Evolutionary conservation across 495 filamentous ascomycete genomes (phyloP), one percentile per base, ranked within the genome.

Genomic region (Geoglossum glabrum): DNA sequence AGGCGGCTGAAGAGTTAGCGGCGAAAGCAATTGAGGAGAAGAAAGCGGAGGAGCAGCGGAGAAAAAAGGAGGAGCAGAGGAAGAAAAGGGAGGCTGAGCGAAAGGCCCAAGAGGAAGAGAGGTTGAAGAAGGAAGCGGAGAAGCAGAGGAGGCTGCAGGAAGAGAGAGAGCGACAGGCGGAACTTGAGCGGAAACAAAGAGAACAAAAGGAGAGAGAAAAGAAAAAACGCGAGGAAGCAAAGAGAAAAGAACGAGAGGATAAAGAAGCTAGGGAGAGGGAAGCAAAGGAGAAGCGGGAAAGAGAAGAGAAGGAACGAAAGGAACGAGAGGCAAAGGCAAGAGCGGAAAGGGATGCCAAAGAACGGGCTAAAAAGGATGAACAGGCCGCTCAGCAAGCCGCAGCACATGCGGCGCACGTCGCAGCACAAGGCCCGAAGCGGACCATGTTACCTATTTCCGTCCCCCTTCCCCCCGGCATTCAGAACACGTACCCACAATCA

Each of bases 41-140:
- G 67, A 88, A 84, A 61, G 72, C 76, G 6, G 88, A 95, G 63
- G 89, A 95, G 68, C 81, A 84, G 64, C 76, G 79, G 54, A 69
- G 72, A 55, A 92, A 83, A 70, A 81, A 82, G 31, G 92, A 96
- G 66, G 92, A 95, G 67, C 90, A 87, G 66, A 78, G 85, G 25
- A 92, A 84, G 75, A 90, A 90, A 72, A 86, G 82, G 61, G 92
- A 98, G 63, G 84, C 85, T n/a, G 87, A 93, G 67, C 86, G 83
- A 62, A 93, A 86, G 69, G 85, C 84, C 28, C 84, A 85, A 63
- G 86, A 95, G 58, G 90, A 95, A 63, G 92, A 95, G 62, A 82
- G 84, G 28, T 72, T 78, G 51, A 77, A 80, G 58, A 88, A 85
- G 65, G 87, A 94, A 65, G 80, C 78, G 0, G 89, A 90, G 65